These are phyloP conservation scores for Yamadazyma takamatsuzukensis DNA, from an alignment of 805 yeast species.

Conservation along the genomic window DNA sequence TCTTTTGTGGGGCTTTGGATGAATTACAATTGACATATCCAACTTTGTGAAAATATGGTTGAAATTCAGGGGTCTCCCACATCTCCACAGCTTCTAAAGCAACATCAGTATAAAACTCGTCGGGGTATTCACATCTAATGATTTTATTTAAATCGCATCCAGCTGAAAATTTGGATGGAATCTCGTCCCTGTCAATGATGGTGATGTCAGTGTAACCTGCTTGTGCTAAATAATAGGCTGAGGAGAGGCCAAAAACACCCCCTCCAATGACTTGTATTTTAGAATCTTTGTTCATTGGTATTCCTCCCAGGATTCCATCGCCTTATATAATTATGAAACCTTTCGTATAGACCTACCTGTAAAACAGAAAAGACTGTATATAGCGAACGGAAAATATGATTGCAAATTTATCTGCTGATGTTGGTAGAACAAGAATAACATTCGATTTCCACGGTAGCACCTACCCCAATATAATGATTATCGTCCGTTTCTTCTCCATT, in stretches of 20 bases:
- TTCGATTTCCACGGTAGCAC: no score
- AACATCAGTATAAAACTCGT: slow-evolving; percentile 36
- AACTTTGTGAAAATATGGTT: slow-evolving; percentile 13
- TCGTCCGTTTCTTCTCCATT: no score
- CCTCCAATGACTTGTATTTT: slow-evolving; percentile 47
- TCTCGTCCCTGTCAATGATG: slow-evolving; percentile 29
- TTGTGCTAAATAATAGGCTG: slow-evolving; percentile 40
- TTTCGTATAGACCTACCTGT: no score
- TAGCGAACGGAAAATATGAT: no score
- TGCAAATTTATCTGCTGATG: no score
- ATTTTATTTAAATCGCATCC: slow-evolving; percentile 49
- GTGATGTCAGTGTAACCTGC: slow-evolving; percentile 34
- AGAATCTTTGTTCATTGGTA: slow-evolving; percentile 13
- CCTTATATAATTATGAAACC: no score
- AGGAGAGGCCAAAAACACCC: slow-evolving; percentile 53
- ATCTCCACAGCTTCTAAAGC: slow-evolving; percentile 41
- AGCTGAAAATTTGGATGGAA: slow-evolving; percentile 45
- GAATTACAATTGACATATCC: slow-evolving; percentile 41
- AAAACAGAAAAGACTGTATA: no score
- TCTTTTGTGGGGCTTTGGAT: slow-evolving; percentile 26
- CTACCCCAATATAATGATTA: no score
- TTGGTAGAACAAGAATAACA: no score
- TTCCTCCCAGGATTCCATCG: no score
- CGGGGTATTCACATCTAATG: slow-evolving; percentile 46
- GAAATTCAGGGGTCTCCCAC: slow-evolving; percentile 35